phyloP scores from a whole-genome alignment of 805 yeast genomes.

The Wickerhamiella kurtzmanii region DNA sequence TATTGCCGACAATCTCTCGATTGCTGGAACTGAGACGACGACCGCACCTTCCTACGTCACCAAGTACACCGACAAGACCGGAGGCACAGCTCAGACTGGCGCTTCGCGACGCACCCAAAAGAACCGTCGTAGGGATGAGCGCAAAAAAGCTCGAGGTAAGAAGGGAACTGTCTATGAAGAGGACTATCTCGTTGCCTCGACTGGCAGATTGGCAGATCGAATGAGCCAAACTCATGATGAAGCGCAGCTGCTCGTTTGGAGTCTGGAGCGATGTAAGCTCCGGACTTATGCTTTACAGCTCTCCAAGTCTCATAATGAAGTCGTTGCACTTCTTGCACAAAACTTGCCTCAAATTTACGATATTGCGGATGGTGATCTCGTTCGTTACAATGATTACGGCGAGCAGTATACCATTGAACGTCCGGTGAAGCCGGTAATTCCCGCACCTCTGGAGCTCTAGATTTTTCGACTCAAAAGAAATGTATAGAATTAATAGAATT shows the following conservation, averaged over 20 bases:
- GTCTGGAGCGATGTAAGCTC: slow-evolving; percentile 56
- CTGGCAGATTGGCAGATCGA: slow-evolving; percentile 78
- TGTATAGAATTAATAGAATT: no score
- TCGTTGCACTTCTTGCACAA: slow-evolving; percentile 42
- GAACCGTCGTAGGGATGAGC: slow-evolving; percentile 86
- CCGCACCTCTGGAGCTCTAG: slow-evolving; percentile 1
- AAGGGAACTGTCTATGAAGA: slow-evolving; percentile 97
- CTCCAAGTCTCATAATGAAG: slow-evolving; percentile 50
- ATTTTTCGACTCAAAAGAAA: neutral
- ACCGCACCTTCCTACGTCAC: slow-evolving; percentile 89
- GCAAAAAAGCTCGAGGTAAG: slow-evolving; percentile 92
- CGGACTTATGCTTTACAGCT: slow-evolving; percentile 71
- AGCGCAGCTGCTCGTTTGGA: slow-evolving; percentile 59
- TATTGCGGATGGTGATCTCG: slow-evolving; percentile 74
- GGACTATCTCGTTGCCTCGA: slow-evolving; percentile 78
- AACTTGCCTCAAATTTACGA: slow-evolving; percentile 63
- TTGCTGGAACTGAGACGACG: slow-evolving; percentile 89
- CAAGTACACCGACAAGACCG: slow-evolving; percentile 89
- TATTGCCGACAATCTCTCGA: slow-evolving; percentile 82
- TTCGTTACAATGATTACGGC: slow-evolving; percentile 81
- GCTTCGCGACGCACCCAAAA: slow-evolving; percentile 87
- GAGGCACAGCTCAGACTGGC: slow-evolving; percentile 93
- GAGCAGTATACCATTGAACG: slow-evolving; percentile 51
- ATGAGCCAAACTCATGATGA: slow-evolving; percentile 62
- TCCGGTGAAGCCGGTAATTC: slow-evolving; percentile 15